These are phyloP conservation scores for Microcos paniculata DNA, from an alignment of 345 rosid genomes.

Conservation along the genomic window DNA sequence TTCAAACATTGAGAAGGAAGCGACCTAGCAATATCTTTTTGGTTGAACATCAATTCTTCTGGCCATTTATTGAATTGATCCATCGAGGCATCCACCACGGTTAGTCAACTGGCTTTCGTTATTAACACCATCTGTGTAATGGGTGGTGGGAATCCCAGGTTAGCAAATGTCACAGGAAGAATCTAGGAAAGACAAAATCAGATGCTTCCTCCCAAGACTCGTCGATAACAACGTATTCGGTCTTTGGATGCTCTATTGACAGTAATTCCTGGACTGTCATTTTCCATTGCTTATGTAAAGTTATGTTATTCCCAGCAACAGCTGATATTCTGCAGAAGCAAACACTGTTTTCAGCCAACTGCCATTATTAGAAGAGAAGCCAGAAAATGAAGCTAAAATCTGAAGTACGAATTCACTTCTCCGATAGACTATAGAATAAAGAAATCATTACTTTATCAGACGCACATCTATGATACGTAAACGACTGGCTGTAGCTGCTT, in stretches of 20 bases:
- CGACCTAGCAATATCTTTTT: neutral
- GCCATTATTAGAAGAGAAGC: too few species aligned
- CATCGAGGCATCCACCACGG: neutral
- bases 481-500: too few species aligned
- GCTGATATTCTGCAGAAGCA: too few species aligned
- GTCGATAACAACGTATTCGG: neutral
- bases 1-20: conserved; percentile 5
- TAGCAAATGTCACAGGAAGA: neutral
- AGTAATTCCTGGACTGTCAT: too few species aligned
- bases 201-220: neutral
- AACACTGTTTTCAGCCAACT: too few species aligned
- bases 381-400: too few species aligned
- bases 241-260: neutral
- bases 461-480: too few species aligned
- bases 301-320: too few species aligned
- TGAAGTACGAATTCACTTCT: too few species aligned
- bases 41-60: neutral
- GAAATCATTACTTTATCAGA: too few species aligned
- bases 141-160: neutral
- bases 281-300: too few species aligned
- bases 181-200: neutral
- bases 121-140: neutral
- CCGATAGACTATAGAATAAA: too few species aligned
- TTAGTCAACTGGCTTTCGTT: neutral
- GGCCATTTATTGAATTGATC: neutral